Evolutionary conservation across 768 basidiomycete species (phyloP), one percentile per base, ranked within the genome.

Genomic region (Coprinopsis marcescibilis): DNA sequence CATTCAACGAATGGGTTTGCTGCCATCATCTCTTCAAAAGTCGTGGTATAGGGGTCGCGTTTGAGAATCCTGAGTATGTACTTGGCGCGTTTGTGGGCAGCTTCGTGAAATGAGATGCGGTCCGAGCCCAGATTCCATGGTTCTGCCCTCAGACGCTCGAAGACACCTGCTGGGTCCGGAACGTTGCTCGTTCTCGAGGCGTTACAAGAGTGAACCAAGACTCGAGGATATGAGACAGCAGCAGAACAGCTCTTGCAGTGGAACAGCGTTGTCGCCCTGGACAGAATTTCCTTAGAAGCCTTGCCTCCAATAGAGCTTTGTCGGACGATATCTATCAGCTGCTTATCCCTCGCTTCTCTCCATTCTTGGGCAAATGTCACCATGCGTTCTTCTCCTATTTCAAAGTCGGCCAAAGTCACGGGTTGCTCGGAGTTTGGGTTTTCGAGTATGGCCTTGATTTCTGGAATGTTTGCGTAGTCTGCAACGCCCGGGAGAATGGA

Each of bases 231-330:
- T 13, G 55, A 53, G 26, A 61, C 51, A 21, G 60, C 58, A 25
- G 59, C 57, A 11, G 34, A 40, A 52, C 60, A 61, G 15, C 50
- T 50, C 3, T 40, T 43, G 52, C 62, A 62, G 30, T 52, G 51
- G 51, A 61, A 63, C 34, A 55, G 56, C 13, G 57, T 59, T 8
- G 58, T 59, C 12, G 60, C 60, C 15, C 52, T 52, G 13, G 23
- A 30, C 15, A 63, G 54, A 12, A 48, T 52, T 19, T 47, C 44
- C 34, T 48, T 38, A 2, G 30, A 30, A 24, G 36, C 48, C 20
- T 7, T 8, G 6, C 33, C 23, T 14, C 45, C 43, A 36, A 24
- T 13, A 3, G 53, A 24, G 21, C 37, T 23, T 14, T 47, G 30
- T 12, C 55, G 61, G 19, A 62, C 39, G 17, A 60, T 36, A 17